phyloP scores from a whole-genome alignment of 495 filamentous ascomycete species.

The Aspergillus biplanus region DNA sequence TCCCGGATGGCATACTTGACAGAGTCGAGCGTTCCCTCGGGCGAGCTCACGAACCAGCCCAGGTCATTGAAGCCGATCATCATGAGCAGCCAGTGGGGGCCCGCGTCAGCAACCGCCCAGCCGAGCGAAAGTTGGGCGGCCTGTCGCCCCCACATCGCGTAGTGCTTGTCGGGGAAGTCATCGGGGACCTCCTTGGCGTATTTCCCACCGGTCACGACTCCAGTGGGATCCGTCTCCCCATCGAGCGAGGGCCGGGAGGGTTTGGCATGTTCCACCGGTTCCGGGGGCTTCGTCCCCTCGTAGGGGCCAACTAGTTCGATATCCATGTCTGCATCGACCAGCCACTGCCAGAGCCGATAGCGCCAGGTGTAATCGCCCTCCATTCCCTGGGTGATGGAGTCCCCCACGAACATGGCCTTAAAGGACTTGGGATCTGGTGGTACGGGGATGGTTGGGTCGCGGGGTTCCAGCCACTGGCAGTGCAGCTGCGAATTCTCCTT shows the following conservation, averaged over 20 bases:
- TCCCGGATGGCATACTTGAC: not conserved
- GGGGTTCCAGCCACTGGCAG: no score
- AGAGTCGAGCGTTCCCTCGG: not conserved
- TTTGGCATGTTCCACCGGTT: not conserved
- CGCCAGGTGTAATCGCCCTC: conserved; percentile 4
- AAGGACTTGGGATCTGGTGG: no score
- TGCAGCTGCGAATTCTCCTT: no score
- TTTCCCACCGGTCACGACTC: not conserved
- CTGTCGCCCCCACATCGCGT: conserved; percentile 2
- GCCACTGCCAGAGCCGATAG: conserved; percentile 5
- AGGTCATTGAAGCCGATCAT: conserved; percentile 8
- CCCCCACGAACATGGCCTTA: not conserved
- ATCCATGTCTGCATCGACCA: no score
- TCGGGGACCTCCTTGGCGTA: not conserved
- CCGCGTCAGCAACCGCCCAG: not conserved
- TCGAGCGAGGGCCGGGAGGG: not conserved
- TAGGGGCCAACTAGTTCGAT: not conserved
- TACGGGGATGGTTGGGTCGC: no score
- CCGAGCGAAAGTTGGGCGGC: not conserved
- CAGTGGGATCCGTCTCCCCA: not conserved
- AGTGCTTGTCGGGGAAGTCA: not conserved
- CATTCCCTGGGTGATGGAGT: not conserved
- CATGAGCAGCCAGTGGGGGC: not conserved
- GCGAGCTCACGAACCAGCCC: conserved; percentile 1
- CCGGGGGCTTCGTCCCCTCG: not conserved